Conservation (phyloP, 2,329 filamentous ascomycete genomes). For the Ascochyta viciae-villosae region DNA sequence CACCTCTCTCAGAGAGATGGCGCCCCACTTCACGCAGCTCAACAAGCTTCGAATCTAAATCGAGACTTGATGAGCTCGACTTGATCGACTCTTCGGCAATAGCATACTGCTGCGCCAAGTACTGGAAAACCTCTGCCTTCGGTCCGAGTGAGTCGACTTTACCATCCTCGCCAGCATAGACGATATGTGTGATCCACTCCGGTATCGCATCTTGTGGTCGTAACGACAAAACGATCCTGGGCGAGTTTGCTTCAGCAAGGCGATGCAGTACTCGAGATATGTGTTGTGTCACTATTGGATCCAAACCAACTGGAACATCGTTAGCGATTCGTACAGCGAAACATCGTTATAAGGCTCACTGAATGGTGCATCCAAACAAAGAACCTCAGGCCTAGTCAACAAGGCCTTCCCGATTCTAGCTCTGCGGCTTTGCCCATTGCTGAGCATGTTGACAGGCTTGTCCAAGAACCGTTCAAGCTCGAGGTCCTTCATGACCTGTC, state of each 20-base stretch:
- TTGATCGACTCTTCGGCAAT: slow-evolving; percentile 43
- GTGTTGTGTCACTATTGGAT: slow-evolving; percentile 78
- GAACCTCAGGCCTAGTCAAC: slow-evolving; percentile 76
- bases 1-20: slow-evolving; percentile 37
- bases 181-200: slow-evolving; percentile 86
- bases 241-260: slow-evolving; percentile 70
- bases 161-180: slow-evolving; percentile 73
- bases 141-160: slow-evolving; percentile 70
- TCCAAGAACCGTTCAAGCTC: slow-evolving; percentile 72
- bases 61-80: not conserved
- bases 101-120: slow-evolving; percentile 42
- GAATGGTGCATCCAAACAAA: slow-evolving; percentile 88
- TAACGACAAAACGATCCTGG: slow-evolving; percentile 77
- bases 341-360: slow-evolving; percentile 55
- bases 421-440: slow-evolving; percentile 89
- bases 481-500: slow-evolving; percentile 72
- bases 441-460: slow-evolving; percentile 87
- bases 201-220: slow-evolving; percentile 87
- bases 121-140: slow-evolving; percentile 67
- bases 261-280: slow-evolving; percentile 74
- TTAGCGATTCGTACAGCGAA: not conserved
- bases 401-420: slow-evolving; percentile 89
- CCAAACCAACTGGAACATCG: slow-evolving; percentile 73
- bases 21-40: slow-evolving; percentile 39
- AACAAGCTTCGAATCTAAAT: slow-evolving; percentile 27